phyloP scores from a whole-genome alignment of 1,284 basidiomycete genomes.

The Polyporus tsugae region DNA sequence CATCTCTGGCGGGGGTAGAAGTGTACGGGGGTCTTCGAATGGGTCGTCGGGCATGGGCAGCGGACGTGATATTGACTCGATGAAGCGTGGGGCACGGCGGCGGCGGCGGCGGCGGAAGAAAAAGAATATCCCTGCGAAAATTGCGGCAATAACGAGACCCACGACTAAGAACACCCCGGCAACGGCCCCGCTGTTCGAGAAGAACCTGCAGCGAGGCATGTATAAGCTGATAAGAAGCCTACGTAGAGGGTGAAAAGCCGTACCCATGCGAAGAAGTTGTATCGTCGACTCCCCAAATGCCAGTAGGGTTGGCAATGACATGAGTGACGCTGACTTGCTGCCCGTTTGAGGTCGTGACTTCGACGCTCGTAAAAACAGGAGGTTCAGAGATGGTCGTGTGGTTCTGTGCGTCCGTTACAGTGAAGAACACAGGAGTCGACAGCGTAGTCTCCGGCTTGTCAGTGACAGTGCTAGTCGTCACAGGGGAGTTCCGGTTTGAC shows the following conservation, averaged over 20 bases:
- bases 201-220: constrained; percentile 51
- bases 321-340: constrained; percentile 54
- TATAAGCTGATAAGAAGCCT: background rate
- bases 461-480: constrained; percentile 52
- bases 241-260: constrained; percentile 24
- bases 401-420: constrained; percentile 48
- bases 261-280: constrained; percentile 26
- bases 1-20: constrained; percentile 28
- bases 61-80: constrained; percentile 47
- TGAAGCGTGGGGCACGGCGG: constrained; percentile 40
- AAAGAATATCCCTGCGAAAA: constrained; percentile 45
- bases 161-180: constrained; percentile 64
- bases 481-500: constrained; percentile 33
- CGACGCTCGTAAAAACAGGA: constrained; percentile 54
- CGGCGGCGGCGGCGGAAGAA: constrained; percentile 49
- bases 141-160: constrained; percentile 49
- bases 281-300: constrained; percentile 36
- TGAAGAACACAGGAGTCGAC: constrained; percentile 49
- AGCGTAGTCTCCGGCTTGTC: constrained; percentile 55
- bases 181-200: constrained; percentile 60
- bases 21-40: constrained; percentile 39
- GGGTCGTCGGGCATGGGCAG: constrained; percentile 41
- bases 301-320: constrained; percentile 57
- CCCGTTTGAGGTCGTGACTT: constrained; percentile 53
- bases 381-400: constrained; percentile 49